Evolutionary conservation across 179 eudicot genomes (phyloP).

Genomic region (Monotropa hypopitys): DNA sequence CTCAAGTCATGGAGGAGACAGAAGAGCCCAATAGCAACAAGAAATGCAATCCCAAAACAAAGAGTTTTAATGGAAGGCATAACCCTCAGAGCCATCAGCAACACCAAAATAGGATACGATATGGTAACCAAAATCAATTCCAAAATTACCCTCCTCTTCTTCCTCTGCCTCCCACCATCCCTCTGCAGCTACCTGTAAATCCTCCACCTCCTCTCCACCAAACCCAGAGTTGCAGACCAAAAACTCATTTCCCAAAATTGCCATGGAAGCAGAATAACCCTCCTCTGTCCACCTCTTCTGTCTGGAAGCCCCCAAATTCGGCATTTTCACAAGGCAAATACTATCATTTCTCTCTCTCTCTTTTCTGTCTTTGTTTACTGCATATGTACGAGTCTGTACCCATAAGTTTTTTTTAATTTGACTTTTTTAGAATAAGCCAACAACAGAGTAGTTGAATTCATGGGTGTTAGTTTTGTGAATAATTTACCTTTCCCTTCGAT

Average conservation of each 20-base stretch:
- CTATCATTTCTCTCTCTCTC: neutral
- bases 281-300: slow-evolving; percentile 26
- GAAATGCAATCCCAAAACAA: slow-evolving; percentile 34
- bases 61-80: slow-evolving; percentile 17
- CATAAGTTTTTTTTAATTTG: neutral
- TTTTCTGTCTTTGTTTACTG: neutral
- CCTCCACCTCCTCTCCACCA: slow-evolving; percentile 25
- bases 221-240: slow-evolving; percentile 31
- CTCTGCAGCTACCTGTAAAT: slow-evolving; percentile 21
- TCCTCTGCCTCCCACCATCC: slow-evolving; percentile 44
- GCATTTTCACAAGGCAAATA: slow-evolving; percentile 34
- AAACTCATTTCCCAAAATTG: slow-evolving; percentile 34
- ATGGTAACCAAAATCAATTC: slow-evolving; percentile 22
- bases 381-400: neutral
- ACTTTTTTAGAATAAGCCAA: no score
- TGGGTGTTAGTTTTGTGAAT: neutral
- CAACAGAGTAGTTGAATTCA: neutral
- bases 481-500: neutral
- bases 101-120: slow-evolving; percentile 24
- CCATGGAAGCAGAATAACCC: slow-evolving; percentile 19
- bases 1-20: slow-evolving; percentile 47
- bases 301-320: slow-evolving; percentile 19
- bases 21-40: slow-evolving; percentile 33
- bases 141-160: slow-evolving; percentile 39
- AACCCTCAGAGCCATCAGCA: slow-evolving; percentile 13